These are phyloP conservation scores for Yamadazyma paraphyllophila DNA, from an alignment of 805 yeast species.

Conservation along the genomic window DNA sequence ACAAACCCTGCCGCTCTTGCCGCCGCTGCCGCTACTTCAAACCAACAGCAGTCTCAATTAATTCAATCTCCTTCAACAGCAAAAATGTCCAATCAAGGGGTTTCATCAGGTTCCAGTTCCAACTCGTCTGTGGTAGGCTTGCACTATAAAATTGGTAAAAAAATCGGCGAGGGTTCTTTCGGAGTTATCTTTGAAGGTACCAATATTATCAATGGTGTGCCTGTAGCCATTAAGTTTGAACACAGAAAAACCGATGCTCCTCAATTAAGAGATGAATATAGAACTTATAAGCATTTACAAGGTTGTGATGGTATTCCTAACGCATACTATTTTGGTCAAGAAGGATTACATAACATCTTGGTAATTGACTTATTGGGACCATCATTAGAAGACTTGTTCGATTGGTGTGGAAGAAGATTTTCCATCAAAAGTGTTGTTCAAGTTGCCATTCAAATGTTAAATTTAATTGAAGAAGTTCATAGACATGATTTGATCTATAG, in stretches of 20 bases:
- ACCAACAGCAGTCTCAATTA: constrained; percentile 8
- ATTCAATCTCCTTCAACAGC: constrained; percentile 2
- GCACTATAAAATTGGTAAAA: constrained; percentile 94
- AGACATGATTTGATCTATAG: constrained; percentile 88
- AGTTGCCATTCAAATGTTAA: constrained; percentile 92
- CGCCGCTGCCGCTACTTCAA: constrained; percentile 13
- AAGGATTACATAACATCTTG: constrained; percentile 91
- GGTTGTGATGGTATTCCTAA: constrained; percentile 87
- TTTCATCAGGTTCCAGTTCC: constrained; percentile 12
- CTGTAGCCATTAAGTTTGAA: constrained; percentile 95
- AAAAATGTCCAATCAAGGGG: constrained; percentile 7
- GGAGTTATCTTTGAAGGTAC: constrained; percentile 97
- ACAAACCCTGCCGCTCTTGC: constrained; percentile 18
- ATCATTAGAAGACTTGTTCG: constrained; percentile 91
- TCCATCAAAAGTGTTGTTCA: constrained; percentile 85
- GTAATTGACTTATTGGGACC: constrained; percentile 96
- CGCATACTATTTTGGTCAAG: constrained; percentile 98
- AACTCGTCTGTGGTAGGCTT: constrained; percentile 71
- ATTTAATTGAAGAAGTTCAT: constrained; percentile 82
- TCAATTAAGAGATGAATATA: constrained; percentile 91
- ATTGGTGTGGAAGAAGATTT: constrained; percentile 96
- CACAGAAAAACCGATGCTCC: constrained; percentile 91
- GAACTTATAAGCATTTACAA: constrained; percentile 85
- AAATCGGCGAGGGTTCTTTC: constrained; percentile 97
- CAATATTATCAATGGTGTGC: constrained; percentile 85